Conservation (phyloP, 2,329 filamentous ascomycete species). For the Rutstroemia sydowiana region DNA sequence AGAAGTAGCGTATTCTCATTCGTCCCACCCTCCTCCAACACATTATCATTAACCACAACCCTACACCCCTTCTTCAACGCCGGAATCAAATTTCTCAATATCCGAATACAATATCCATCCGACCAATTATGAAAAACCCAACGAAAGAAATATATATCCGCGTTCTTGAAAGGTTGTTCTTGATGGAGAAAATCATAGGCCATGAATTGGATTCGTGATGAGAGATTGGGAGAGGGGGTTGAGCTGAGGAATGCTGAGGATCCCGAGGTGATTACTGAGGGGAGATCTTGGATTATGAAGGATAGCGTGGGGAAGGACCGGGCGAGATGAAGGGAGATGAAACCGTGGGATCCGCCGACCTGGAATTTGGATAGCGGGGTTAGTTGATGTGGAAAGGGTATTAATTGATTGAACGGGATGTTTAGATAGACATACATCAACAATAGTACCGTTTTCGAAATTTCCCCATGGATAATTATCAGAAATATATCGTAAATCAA, state of each 20-base stretch:
- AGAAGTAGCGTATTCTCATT: no score
- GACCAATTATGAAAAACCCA: constrained; percentile 43
- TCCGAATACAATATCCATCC: constrained; percentile 32
- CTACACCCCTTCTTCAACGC: constrained; percentile 35
- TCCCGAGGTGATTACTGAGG: constrained; percentile 28
- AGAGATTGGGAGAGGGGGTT: constrained; percentile 11
- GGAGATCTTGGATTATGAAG: constrained; percentile 30
- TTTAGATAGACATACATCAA: constrained; percentile 7
- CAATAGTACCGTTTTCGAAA: constrained; percentile 7
- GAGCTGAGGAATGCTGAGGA: no score
- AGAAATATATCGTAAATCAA: constrained; percentile 1
- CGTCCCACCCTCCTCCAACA: constrained; percentile 6
- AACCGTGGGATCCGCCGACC: constrained; percentile 25
- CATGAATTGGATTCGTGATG: constrained; percentile 24
- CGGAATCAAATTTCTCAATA: constrained; percentile 33
- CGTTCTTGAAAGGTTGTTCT: constrained; percentile 17
- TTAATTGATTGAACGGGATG: background rate
- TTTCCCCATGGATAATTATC: constrained; percentile 13
- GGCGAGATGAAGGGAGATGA: constrained; percentile 19
- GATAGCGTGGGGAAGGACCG: constrained; percentile 20
- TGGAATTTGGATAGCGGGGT: background rate
- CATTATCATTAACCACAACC: constrained; percentile 22
- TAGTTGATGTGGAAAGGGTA: no score
- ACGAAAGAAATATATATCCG: constrained; percentile 39
- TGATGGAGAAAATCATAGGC: constrained; percentile 38